Conservation (phyloP, 805 yeast species). For the Hanseniaspora vineae region DNA sequence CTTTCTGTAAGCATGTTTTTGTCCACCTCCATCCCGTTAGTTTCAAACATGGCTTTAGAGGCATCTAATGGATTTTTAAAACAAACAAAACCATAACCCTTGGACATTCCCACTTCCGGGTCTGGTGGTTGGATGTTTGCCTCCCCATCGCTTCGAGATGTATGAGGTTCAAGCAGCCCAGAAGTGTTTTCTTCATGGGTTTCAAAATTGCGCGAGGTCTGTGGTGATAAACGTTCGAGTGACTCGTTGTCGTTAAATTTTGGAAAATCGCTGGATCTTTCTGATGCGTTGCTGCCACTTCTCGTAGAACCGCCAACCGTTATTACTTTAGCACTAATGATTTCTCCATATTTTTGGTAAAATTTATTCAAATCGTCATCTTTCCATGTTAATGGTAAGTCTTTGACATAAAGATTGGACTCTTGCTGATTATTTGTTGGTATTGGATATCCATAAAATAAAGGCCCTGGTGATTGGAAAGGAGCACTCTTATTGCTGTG, state of each 20-base stretch:
- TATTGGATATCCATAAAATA: slow-evolving; percentile 12
- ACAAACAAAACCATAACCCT: slow-evolving; percentile 77
- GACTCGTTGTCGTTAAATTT: not conserved
- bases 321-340: slow-evolving; percentile 44
- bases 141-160: too few species aligned
- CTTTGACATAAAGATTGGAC: slow-evolving; percentile 60
- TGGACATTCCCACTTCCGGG: slow-evolving; percentile 25
- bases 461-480: too few species aligned
- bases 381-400: slow-evolving; percentile 40
- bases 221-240: slow-evolving; percentile 9
- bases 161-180: too few species aligned
- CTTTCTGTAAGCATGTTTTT: slow-evolving; percentile 24
- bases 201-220: not conserved
- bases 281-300: slow-evolving; percentile 2
- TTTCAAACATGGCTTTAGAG: slow-evolving; percentile 51
- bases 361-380: slow-evolving; percentile 38
- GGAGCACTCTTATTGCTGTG: too few species aligned
- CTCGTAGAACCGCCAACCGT: slow-evolving; percentile 26
- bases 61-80: slow-evolving; percentile 56
- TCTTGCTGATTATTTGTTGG: slow-evolving; percentile 42
- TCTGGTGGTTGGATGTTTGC: slow-evolving; percentile 1
- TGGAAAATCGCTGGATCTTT: not conserved
- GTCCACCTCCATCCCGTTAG: slow-evolving; percentile 20
- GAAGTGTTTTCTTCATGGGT: slow-evolving; percentile 1
- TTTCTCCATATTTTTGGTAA: slow-evolving; percentile 36